Base-by-base conservation (phyloP, 257 asterid species). In the Solanum corneliomulleri region DNA sequence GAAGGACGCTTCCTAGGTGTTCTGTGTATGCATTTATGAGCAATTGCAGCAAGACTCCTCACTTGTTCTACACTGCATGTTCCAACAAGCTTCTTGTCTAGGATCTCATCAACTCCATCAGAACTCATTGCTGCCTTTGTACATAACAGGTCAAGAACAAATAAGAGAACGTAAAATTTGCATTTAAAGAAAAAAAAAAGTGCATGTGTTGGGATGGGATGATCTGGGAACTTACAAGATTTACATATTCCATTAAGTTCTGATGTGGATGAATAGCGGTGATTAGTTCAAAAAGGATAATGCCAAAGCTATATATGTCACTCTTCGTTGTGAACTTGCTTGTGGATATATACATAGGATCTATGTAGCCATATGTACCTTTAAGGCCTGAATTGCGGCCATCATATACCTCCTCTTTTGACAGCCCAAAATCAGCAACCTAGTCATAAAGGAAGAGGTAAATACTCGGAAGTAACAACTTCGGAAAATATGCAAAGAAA, bases 341-440 rank as follows among this genome's bases (percentile, higher is more conserved):
- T 42, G 99, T 93, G 89, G 98, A 91, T 81, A 97, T 92, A 89
- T 97, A 97, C 88, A 82, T 88, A 20, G 99, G 99, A 89, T 97
- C 99, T 84, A 96, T 97, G 89, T 96, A 97, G 56, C 99, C 99
- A 52, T 93, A 94, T 62, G 99, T 97, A 72, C 99, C 99, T 92
- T 97, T 97, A 49, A 97, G 95, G 86, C 99, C 97, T n/a, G 99
- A 95, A 31, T 89, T 94, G 69, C 77, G 94, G 87, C 98, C 95
- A 56, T 96, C 98, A 27, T 89, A 92, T 42, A 89, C 97, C 89
- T 91, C 95, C 92, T 97, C 99, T 90, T 93, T 97, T n/a, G 99
- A 97, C 87, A 97, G 92, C 86, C 99, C 99, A 88, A 97, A 97
- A 93, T 97, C 99, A 82, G 99, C 99, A 93, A 95, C 99, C 99